Conservation (phyloP, 2,329 filamentous ascomycete genomes). For the Colletotrichum kahawae region DNA sequence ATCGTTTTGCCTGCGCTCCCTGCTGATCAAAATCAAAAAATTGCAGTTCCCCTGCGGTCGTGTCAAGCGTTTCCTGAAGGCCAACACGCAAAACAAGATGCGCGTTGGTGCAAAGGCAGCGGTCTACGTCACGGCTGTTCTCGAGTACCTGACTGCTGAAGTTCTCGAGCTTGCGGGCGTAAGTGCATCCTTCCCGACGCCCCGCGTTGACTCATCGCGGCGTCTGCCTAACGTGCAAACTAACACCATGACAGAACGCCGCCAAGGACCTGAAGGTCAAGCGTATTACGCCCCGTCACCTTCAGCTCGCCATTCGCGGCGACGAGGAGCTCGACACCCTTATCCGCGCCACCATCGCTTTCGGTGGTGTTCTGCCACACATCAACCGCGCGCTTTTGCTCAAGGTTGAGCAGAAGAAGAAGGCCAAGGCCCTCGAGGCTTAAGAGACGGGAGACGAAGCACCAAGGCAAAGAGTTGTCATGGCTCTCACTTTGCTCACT, state of each 20-base stretch:
- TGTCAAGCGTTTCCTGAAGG: conserved; percentile 99
- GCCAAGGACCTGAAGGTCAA: conserved; percentile 99
- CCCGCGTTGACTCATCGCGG: conserved; percentile 1
- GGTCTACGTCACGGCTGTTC: conserved; percentile 96
- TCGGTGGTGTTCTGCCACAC: conserved; percentile 96
- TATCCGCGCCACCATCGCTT: conserved; percentile 96
- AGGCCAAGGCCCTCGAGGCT: conserved; percentile 56
- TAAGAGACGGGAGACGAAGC: not conserved
- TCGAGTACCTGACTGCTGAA: conserved; percentile 98
- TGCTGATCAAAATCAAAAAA: not conserved
- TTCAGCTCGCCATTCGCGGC: conserved; percentile 97
- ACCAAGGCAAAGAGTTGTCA: conserved; percentile 17
- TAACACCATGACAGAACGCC: conserved; percentile 68
- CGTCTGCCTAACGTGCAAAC: conserved; percentile 1
- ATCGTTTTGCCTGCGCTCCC: not conserved
- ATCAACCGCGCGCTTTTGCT: conserved; percentile 97
- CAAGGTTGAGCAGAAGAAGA: conserved; percentile 98
- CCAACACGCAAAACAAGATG: conserved; percentile 99
- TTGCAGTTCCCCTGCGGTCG: conserved; percentile 95
- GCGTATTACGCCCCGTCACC: conserved; percentile 96
- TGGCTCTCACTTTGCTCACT: conserved; percentile 10
- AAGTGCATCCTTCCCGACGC: conserved; percentile 41
- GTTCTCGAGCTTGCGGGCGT: conserved; percentile 95
- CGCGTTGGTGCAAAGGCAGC: conserved; percentile 98
- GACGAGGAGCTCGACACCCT: conserved; percentile 98